Base-by-base conservation (phyloP, 163 green algal species). In the Chloroidium sp. region DNA sequence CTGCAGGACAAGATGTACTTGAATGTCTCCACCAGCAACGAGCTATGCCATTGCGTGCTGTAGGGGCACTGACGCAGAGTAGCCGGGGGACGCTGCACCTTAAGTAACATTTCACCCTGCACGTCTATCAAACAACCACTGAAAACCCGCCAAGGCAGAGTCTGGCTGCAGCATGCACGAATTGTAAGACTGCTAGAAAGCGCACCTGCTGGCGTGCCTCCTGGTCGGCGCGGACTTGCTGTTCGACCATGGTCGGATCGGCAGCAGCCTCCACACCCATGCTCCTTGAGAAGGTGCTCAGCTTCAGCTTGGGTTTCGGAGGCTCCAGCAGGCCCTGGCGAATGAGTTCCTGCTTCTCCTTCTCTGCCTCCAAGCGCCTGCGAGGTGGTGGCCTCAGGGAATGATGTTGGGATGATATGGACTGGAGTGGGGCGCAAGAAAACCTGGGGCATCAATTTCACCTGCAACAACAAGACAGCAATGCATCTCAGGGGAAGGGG, bases 331-430 rank as follows among this genome's bases (percentile, higher is more conserved):
- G 85, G 1, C 96, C 95, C 86, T 94, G 91, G 74, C 87, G 85
- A n/a, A 99, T 95, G 77, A 99, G 90, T 84, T 98, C 95, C 89
- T 99, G 95, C 90, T 97, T 97, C 88, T 99, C 96, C 90, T 97
- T 94, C 86, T 99, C 96, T 0, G 94, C 82, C 62, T 95, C 94
- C 76, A 93, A 75, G 3, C 96, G 89, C 78, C 93, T 76, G 10
- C 64, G 8, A 72, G 8, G 64, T 10, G 6, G 64, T 36, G 36
- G 36, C 36, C 36, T 36, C 36, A 36, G 36, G 36, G 36, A 36
- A 36, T 36, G 36, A 36, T 36, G 36, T 36, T 36, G 36, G 36
- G 36, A 36, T 36, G 36, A 36, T 36, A 36, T 36, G 36, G 36
- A 36, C 36, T 36, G 36, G 36, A 36, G 36, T 36, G 36, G 36